A percentile compares a stretch with the other conserved stretches of the same genome.
Conservation (phyloP, 116 monocot species). For the Posidonia oceanica region DNA sequence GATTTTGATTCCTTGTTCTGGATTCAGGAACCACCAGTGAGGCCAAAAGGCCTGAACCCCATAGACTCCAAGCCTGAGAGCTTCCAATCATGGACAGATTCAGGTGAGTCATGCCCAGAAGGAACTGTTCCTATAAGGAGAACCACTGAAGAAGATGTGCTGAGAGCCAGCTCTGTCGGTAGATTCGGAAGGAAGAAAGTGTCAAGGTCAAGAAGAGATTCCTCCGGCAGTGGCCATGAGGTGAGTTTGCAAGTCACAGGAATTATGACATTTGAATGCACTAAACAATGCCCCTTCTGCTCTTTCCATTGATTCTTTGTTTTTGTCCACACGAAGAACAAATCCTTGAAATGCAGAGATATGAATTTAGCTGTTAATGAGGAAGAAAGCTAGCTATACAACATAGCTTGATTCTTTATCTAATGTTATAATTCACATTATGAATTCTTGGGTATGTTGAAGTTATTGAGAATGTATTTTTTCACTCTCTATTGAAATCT, state of each 20-base stretch:
- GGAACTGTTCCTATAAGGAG: constrained; percentile 63
- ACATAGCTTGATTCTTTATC: no score
- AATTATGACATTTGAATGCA: no score
- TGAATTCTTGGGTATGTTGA: no score
- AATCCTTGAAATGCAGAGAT: no score
- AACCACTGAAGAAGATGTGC: constrained; percentile 50
- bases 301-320: no score
- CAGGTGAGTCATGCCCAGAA: constrained; percentile 66
- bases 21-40: constrained; percentile 66
- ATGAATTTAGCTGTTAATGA: no score
- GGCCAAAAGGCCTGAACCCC: constrained; percentile 35
- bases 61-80: not conserved
- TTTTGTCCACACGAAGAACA: no score
- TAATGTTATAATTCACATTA: no score
- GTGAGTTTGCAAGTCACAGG: constrained; percentile 14
- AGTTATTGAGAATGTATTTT: no score
- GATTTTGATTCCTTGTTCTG: not conserved
- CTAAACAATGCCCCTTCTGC: no score
- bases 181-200: constrained; percentile 51
- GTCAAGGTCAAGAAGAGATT: constrained; percentile 20
- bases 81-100: constrained; percentile 53
- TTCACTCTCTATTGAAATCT: no score
- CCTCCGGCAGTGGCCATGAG: constrained; percentile 48
- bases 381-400: no score
- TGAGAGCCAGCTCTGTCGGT: constrained; percentile 39